Evolutionary conservation across 331 rosid genomes (phyloP).

Genomic region (Stylosanthes scabra): DNA sequence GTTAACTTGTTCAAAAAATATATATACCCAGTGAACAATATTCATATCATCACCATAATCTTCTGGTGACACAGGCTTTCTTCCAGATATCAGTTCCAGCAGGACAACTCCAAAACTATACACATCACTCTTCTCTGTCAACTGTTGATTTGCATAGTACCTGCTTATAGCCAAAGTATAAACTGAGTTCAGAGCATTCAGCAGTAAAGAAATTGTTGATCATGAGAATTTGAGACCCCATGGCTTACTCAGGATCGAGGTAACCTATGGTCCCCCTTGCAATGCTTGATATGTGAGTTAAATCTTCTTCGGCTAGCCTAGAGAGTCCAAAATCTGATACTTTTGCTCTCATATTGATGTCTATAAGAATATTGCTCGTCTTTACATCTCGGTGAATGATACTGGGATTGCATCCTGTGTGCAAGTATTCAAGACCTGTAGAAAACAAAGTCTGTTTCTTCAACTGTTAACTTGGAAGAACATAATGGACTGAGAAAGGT

Average conservation of each 20-base stretch:
- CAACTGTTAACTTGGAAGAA: slow-evolving; percentile 32
- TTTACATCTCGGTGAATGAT: slow-evolving; percentile 87
- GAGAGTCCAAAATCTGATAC: slow-evolving; percentile 87
- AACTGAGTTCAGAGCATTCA: slow-evolving; percentile 14
- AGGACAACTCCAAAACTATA: slow-evolving; percentile 89
- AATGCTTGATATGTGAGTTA: slow-evolving; percentile 80
- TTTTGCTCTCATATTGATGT: slow-evolving; percentile 87
- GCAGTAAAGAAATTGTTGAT: slow-evolving; percentile 5
- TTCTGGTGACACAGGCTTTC: slow-evolving; percentile 65
- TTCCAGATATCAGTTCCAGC: slow-evolving; percentile 79
- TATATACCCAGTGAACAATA: slow-evolving; percentile 82
- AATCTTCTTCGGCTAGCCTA: slow-evolving; percentile 76
- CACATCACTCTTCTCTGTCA: slow-evolving; percentile 84
- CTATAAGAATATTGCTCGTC: slow-evolving; percentile 79
- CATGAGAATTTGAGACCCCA: neutral
- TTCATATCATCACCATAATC: slow-evolving; percentile 72
- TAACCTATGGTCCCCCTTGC: slow-evolving; percentile 85
- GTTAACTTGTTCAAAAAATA: neutral
- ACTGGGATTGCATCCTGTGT: slow-evolving; percentile 87
- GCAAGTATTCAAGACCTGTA: slow-evolving; percentile 82
- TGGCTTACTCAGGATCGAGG: slow-evolving; percentile 83
- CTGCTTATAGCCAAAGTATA: slow-evolving; percentile 39
- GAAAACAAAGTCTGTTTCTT: slow-evolving; percentile 8
- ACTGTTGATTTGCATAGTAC: slow-evolving; percentile 85
- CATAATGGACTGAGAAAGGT: slow-evolving; percentile 18